These are phyloP conservation scores for Perkinsus chesapeaki DNA, from an alignment of 169 alveolate genomes.

Conservation along the genomic window DNA sequence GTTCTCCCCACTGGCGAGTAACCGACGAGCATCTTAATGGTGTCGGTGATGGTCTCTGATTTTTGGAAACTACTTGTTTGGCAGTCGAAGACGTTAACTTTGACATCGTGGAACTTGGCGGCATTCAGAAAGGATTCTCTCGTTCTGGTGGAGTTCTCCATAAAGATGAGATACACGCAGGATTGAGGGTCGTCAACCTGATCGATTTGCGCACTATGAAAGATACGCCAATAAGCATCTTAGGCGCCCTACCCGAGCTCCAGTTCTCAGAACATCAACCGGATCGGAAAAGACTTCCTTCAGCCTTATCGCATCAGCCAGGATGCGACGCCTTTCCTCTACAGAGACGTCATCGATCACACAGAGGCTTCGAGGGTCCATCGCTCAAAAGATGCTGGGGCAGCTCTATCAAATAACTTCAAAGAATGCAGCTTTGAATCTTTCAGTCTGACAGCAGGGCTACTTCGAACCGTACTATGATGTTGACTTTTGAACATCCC, in stretches of 20 bases:
- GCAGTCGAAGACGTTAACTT: slow-evolving; percentile 27
- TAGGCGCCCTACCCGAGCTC: neutral
- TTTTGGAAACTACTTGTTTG: slow-evolving; percentile 28
- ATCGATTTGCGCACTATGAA: neutral
- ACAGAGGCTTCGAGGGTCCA: neutral
- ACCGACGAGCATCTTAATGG: slow-evolving; percentile 46
- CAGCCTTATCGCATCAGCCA: neutral
- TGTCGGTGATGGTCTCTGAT: slow-evolving; percentile 58
- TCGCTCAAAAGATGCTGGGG: neutral
- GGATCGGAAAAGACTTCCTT: neutral
- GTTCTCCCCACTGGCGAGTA: slow-evolving; percentile 29
- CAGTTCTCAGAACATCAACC: neutral
- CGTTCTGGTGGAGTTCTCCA: slow-evolving; percentile 68
- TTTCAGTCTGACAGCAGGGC: too few species aligned
- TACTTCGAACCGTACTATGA: too few species aligned
- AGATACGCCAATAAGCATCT: neutral
- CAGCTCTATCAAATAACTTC: too few species aligned
- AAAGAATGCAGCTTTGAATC: too few species aligned
- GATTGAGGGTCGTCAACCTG: slow-evolving; percentile 16
- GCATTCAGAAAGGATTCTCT: slow-evolving; percentile 70
- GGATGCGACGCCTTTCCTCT: neutral
- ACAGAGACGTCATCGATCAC: neutral
- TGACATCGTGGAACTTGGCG: slow-evolving; percentile 30
- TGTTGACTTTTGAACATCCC: too few species aligned
- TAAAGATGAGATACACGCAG: slow-evolving; percentile 41